Percentiles rank a stretch among this genome's conserved stretches.
These are phyloP conservation scores for Hypoxylon subgilvum DNA, from an alignment of 495 filamentous ascomycete species.

Conservation along the genomic window DNA sequence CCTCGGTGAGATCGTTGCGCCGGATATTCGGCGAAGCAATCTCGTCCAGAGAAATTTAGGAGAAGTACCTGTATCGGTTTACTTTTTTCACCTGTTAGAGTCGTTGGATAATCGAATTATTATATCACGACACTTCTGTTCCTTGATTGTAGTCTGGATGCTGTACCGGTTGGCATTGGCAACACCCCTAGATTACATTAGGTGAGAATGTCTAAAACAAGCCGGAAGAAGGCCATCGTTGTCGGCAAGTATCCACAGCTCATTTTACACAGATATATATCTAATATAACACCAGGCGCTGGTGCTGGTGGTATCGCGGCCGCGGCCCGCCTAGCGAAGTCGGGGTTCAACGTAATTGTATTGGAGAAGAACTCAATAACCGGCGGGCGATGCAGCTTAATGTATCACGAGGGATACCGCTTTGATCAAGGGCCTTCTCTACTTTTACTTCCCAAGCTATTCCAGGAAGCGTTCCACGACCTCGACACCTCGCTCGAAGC, in stretches of 20 bases:
- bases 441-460: slow-evolving; percentile 69
- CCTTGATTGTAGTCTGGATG: too few species aligned
- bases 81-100: too few species aligned
- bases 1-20: too few species aligned
- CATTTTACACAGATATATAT: background rate
- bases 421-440: slow-evolving; percentile 77
- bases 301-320: slow-evolving; percentile 71
- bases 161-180: too few species aligned
- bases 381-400: slow-evolving; percentile 67
- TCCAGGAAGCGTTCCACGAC: slow-evolving; percentile 67
- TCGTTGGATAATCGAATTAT: too few species aligned
- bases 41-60: too few species aligned
- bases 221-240: slow-evolving; percentile 51
- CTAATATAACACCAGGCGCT: slow-evolving; percentile 55
- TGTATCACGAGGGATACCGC: slow-evolving; percentile 62
- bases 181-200: background rate
- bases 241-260: slow-evolving; percentile 47
- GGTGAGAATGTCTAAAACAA: slow-evolving; percentile 16
- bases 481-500: slow-evolving; percentile 64
- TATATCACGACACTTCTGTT: too few species aligned
- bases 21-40: too few species aligned
- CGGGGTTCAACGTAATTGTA: slow-evolving; percentile 68
- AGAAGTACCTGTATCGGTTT: too few species aligned
- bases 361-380: slow-evolving; percentile 72
- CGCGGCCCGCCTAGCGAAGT: slow-evolving; percentile 69